These are phyloP conservation scores for Solanum appendiculatum DNA, from an alignment of 257 asterid species.

Conservation along the genomic window DNA sequence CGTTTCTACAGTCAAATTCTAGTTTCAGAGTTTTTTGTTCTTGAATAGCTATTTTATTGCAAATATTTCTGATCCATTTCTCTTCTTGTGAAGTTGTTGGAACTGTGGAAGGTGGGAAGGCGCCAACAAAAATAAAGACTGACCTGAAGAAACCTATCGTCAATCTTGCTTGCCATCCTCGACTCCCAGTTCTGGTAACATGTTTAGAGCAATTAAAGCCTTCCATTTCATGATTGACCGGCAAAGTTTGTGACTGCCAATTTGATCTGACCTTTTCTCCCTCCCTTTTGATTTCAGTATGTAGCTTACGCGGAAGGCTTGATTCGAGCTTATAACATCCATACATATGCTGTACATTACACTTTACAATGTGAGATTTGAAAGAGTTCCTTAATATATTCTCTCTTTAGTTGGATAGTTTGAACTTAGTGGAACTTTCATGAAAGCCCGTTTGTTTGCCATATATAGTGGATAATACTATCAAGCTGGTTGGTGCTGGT, in stretches of 20 bases:
- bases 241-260: constrained; percentile 4
- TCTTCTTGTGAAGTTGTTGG: constrained; percentile 65
- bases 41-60: neutral
- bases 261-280: constrained; percentile 10
- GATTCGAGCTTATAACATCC: constrained; percentile 92
- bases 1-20: neutral
- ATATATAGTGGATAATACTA: constrained; percentile 88
- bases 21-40: neutral
- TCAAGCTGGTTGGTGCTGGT: constrained; percentile 94
- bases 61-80: neutral
- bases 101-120: constrained; percentile 96
- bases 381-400: neutral
- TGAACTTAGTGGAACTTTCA: neutral
- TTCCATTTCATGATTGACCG: neutral
- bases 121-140: constrained; percentile 96
- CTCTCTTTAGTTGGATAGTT: neutral
- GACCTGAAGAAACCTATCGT: constrained; percentile 98
- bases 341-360: constrained; percentile 87
- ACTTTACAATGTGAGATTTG: constrained; percentile 83
- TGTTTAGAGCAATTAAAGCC: neutral
- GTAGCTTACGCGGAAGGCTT: constrained; percentile 98
- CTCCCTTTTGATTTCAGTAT: constrained; percentile 50
- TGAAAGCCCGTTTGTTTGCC: neutral
- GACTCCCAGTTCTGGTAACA: constrained; percentile 90
- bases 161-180: constrained; percentile 99